These are phyloP conservation scores for Penicillium egyptiacum DNA, from an alignment of 495 filamentous ascomycete genomes.

Conservation along the genomic window DNA sequence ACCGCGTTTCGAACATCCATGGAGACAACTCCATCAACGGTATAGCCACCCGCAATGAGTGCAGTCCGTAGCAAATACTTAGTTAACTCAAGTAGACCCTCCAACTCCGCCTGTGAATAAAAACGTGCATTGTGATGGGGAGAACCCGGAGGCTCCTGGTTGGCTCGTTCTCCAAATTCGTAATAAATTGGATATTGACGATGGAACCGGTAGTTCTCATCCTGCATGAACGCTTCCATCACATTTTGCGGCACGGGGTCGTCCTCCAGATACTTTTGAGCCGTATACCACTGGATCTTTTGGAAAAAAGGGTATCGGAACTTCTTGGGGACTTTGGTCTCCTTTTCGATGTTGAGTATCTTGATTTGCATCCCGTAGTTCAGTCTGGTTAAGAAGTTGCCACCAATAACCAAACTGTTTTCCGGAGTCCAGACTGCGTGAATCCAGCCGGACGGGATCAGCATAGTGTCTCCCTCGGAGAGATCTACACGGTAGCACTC, in stretches of 20 bases:
- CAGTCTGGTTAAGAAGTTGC: conserved; percentile 70
- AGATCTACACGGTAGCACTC: conserved; percentile 75
- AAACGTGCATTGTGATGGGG: conserved; percentile 60
- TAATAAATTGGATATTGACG: conserved; percentile 57
- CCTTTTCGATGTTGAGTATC: conserved; percentile 69
- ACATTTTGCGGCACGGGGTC: conserved; percentile 65
- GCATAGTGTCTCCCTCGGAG: conserved; percentile 71
- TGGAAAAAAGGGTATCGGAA: conserved; percentile 75
- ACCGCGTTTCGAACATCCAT: conserved; percentile 58
- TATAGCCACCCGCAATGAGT: conserved; percentile 62
- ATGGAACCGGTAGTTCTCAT: conserved; percentile 53
- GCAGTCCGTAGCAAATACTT: conserved; percentile 69
- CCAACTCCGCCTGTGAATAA: conserved; percentile 68
- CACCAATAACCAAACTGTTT: conserved; percentile 73
- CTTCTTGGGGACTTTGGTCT: conserved; percentile 67
- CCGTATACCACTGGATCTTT: conserved; percentile 71
- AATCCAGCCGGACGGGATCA: conserved; percentile 80
- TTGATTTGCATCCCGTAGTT: conserved; percentile 73
- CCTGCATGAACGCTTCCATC: conserved; percentile 55
- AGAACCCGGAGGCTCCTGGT: conserved; percentile 44
- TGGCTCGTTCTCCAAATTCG: conserved; percentile 56
- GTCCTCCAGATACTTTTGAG: conserved; percentile 63
- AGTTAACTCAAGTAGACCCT: conserved; percentile 62
- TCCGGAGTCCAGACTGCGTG: conserved; percentile 79
- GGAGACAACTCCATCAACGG: conserved; percentile 60